These are phyloP conservation scores for Piloderma croceum DNA, from an alignment of 768 basidiomycete genomes.

Conservation along the genomic window DNA sequence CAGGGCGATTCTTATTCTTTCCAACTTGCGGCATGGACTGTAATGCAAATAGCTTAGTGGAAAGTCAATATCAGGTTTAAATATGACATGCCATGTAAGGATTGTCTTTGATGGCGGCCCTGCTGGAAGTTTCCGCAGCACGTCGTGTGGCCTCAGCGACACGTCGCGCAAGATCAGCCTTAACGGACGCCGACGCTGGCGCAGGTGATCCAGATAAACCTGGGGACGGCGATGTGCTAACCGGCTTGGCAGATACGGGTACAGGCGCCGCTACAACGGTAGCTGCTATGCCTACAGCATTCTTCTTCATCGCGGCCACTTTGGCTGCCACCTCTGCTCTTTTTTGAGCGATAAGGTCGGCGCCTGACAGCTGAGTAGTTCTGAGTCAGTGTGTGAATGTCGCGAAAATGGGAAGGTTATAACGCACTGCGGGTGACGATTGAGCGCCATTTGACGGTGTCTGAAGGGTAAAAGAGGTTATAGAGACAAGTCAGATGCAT, in stretches of 20 bases:
- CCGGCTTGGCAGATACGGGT: constrained; percentile 14
- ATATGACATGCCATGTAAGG: constrained; percentile 73
- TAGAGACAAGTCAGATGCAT: constrained; percentile 59
- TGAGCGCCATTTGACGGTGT: constrained; percentile 46
- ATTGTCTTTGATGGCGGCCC: constrained; percentile 71
- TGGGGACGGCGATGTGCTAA: constrained; percentile 17
- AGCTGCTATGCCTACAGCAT: constrained; percentile 21
- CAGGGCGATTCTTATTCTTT: constrained; percentile 56
- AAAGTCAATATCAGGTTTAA: neutral
- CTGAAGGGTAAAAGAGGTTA: constrained; percentile 57
- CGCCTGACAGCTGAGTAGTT: constrained; percentile 39
- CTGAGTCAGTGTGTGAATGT: constrained; percentile 5
- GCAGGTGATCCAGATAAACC: constrained; percentile 16
- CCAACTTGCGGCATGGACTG: constrained; percentile 51
- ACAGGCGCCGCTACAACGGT: constrained; percentile 21
- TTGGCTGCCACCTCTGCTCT: constrained; percentile 83
- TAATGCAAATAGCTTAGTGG: neutral
- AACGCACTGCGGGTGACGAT: constrained; percentile 42
- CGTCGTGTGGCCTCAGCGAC: constrained; percentile 84
- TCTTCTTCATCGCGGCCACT: constrained; percentile 65
- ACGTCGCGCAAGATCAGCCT: constrained; percentile 59
- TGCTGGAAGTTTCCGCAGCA: constrained; percentile 77
- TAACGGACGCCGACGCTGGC: constrained; percentile 30
- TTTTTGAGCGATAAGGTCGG: constrained; percentile 76
- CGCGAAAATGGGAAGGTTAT: constrained; percentile 1